Conservation (phyloP, 2,329 filamentous ascomycete genomes). For the Fusarium austroafricanum region DNA sequence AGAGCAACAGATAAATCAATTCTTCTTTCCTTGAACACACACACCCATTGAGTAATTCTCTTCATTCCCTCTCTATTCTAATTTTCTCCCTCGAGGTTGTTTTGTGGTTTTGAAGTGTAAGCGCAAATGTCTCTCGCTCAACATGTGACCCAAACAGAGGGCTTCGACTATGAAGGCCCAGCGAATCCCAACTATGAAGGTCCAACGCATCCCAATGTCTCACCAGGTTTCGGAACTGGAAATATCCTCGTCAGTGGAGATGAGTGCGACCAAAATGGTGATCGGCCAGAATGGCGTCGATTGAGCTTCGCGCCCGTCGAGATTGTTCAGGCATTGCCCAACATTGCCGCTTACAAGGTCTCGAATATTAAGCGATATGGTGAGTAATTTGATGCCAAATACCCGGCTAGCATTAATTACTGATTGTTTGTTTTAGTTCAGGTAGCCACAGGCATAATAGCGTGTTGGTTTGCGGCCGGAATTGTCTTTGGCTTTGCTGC, state of each 20-base stretch:
- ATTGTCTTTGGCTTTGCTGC: slow-evolving; percentile 87
- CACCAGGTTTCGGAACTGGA: background rate
- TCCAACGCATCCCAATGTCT: background rate
- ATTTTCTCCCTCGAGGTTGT: no score
- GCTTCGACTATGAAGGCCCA: slow-evolving; percentile 54
- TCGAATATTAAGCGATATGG: slow-evolving; percentile 45
- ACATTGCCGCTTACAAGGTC: slow-evolving; percentile 48
- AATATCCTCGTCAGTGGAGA: background rate
- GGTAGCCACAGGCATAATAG: slow-evolving; percentile 74
- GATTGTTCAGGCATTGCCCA: slow-evolving; percentile 43
- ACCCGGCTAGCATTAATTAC: fast-evolving
- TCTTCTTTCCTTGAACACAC: no score
- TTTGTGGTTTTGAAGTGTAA: no score
- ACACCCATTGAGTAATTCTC: no score
- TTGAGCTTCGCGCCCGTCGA: slow-evolving; percentile 47
- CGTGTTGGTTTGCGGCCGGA: slow-evolving; percentile 81
- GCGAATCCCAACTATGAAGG: slow-evolving; percentile 35
- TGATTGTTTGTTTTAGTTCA: slow-evolving; percentile 63
- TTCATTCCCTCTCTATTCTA: no score
- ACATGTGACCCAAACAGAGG: slow-evolving; percentile 56
- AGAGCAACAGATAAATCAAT: background rate
- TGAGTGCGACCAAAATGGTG: slow-evolving; percentile 17
- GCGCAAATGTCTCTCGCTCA: slow-evolving; percentile 56
- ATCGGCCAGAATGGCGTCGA: slow-evolving; percentile 42
- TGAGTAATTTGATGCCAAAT: slow-evolving; percentile 19